Evolutionary conservation across 2,329 filamentous ascomycete genomes (phyloP), one percentile per base, ranked within the genome.

Genomic region (Beauveria sp.): DNA sequence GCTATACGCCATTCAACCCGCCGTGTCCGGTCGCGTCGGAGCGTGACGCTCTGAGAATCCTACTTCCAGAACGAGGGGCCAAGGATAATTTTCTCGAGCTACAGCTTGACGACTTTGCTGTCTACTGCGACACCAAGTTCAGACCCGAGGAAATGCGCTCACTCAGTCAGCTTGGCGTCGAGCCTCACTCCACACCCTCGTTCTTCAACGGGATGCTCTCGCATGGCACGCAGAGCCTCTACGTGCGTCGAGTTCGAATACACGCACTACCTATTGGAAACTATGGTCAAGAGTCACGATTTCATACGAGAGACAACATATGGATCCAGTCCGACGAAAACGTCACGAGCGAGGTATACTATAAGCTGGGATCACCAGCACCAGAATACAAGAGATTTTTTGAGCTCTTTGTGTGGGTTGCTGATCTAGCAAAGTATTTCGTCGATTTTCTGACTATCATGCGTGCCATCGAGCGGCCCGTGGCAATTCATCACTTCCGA

Each of bases 351-450:
- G 69, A 68, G 18, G 70, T 90, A 0, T 93, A 86, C 76, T 94
- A 92, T 68, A 78, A 78, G 10, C 71, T 96, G 0, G 69, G 70
- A 2, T 70, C 58, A 0, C 87, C 90, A 0, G 77, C 84, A 0
- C 30, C 64, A 0, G 84, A 86, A 43, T 96, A 94, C 67, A 64
- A 63, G 12, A 74, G 84, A 2, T 92, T 87, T 66, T 81, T 86
- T 62, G 54, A 73, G 0, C 79, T 83, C 0, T 93, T 91, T 63
- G 62, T 86, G 0, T 94, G 89, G 89, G 72, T 92, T 1, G 87
- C 84, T 0, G 80, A 88, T 57, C 75, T 94, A 0, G 79, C 82
- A 0, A 93, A 92, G 68, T 85, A 91, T 66, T 80, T 89, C 26
- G 78, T 92, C 1, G 87, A 92, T 63, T 94, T 82, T 65, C 75